Percentiles rank a stretch among this genome's conserved stretches.
Evolutionary conservation across 768 basidiomycete species (phyloP).

Genomic region (Paxillus involutus): DNA sequence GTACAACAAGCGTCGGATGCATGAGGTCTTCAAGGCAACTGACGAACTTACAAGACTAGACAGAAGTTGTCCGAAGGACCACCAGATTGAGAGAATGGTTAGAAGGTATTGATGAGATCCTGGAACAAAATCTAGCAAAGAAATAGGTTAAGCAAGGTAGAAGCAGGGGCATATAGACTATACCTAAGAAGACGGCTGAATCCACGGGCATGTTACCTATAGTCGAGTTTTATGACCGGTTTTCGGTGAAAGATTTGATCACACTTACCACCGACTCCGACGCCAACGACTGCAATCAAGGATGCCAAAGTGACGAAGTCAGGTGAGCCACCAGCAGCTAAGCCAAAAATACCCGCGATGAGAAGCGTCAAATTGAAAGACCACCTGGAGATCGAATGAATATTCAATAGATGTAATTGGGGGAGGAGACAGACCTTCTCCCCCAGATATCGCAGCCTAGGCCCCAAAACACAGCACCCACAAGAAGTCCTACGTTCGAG

Average conservation of each 20-base stretch:
- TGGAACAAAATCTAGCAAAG: conserved; percentile 47
- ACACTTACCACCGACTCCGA: conserved; percentile 47
- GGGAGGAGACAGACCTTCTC: conserved; percentile 32
- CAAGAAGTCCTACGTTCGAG: conserved; percentile 51
- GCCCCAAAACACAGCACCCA: conserved; percentile 50
- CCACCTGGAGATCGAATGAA: conserved; percentile 31
- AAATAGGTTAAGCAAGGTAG: neutral
- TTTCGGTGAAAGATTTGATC: neutral
- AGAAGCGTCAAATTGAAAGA: conserved; percentile 57
- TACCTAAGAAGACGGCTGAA: conserved; percentile 51
- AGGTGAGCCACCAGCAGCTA: conserved; percentile 46
- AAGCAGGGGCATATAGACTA: neutral
- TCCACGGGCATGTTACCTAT: conserved; percentile 56
- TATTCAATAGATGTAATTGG: neutral
- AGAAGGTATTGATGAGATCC: conserved; percentile 57
- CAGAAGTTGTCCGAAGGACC: conserved; percentile 56
- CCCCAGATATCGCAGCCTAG: conserved; percentile 54
- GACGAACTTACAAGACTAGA: conserved; percentile 39
- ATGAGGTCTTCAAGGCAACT: neutral
- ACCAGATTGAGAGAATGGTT: conserved; percentile 59
- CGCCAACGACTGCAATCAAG: conserved; percentile 42
- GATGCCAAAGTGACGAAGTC: conserved; percentile 50
- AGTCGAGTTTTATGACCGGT: neutral
- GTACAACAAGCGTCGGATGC: neutral
- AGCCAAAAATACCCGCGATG: conserved; percentile 52